Conservation (phyloP, 495 filamentous ascomycete genomes). For the Aspergillus ellipticus region DNA sequence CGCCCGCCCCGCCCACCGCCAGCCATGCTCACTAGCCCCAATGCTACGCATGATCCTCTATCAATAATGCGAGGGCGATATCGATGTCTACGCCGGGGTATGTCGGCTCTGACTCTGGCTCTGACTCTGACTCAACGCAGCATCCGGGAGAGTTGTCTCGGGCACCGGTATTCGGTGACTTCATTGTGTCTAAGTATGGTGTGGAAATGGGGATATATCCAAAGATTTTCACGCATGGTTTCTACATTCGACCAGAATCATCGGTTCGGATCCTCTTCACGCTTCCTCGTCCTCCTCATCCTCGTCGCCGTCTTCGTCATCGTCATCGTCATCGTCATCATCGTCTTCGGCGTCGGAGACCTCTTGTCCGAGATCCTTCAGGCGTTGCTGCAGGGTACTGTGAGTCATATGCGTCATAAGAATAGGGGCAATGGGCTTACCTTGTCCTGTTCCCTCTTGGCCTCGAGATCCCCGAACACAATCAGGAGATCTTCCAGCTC, state of each 20-base stretch:
- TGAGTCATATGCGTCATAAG: slow-evolving; percentile 6
- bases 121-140: background rate
- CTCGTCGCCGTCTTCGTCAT: slow-evolving; percentile 45
- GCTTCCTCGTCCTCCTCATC: slow-evolving; percentile 16
- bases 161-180: background rate
- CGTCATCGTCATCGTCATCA: slow-evolving; percentile 60
- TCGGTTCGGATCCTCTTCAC: slow-evolving; percentile 24
- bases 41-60: too few relatives aligned
- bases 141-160: background rate
- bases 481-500: slow-evolving; percentile 84
- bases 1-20: slow-evolving; percentile 1
- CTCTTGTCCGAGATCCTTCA: slow-evolving; percentile 67
- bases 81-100: too few relatives aligned
- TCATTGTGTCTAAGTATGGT: slow-evolving; percentile 1
- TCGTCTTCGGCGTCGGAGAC: slow-evolving; percentile 79
- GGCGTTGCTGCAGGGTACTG: slow-evolving; percentile 54
- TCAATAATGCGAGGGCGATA: too few relatives aligned
- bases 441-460: slow-evolving; percentile 77
- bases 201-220: background rate
- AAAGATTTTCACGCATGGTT: background rate
- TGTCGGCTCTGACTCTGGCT: too few relatives aligned
- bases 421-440: slow-evolving; percentile 40
- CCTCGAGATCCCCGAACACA: slow-evolving; percentile 85
- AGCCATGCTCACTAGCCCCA: too few relatives aligned
- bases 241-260: background rate